Conservation (phyloP, 768 basidiomycete species). For the Omphalotus guepiniiformis region DNA sequence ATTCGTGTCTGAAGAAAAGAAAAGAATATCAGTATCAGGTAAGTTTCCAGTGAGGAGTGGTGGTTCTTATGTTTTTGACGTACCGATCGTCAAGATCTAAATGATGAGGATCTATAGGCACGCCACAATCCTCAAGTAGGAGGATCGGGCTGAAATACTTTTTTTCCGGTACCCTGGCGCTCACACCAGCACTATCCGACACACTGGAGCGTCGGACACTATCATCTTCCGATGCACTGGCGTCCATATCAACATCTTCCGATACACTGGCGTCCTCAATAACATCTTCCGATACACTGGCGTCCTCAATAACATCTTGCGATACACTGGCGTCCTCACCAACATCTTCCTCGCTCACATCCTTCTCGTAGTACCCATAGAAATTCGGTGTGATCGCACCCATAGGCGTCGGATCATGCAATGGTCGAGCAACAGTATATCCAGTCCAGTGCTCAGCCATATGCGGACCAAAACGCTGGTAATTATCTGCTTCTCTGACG, state of each 20-base stretch:
- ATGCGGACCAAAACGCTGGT: conserved; percentile 39
- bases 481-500: conserved; percentile 28
- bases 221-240: background rate
- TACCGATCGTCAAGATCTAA: conserved; percentile 36
- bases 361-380: conserved; percentile 50
- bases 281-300: background rate
- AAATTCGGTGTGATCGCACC: conserved; percentile 56
- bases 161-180: background rate
- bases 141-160: conserved; percentile 39
- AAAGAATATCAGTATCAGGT: no score
- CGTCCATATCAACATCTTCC: no score
- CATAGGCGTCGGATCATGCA: conserved; percentile 41
- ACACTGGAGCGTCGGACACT: background rate
- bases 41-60: background rate
- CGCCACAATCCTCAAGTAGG: conserved; percentile 42
- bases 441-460: conserved; percentile 49
- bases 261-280: background rate
- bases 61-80: background rate
- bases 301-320: background rate
- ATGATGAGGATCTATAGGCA: conserved; percentile 17
- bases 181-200: no score
- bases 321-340: background rate
- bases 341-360: no score
- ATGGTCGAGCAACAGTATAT: conserved; percentile 37
- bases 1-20: conserved; percentile 30